Conservation (phyloP, 2,329 filamentous ascomycete species). For the Diaporthe destruens region DNA sequence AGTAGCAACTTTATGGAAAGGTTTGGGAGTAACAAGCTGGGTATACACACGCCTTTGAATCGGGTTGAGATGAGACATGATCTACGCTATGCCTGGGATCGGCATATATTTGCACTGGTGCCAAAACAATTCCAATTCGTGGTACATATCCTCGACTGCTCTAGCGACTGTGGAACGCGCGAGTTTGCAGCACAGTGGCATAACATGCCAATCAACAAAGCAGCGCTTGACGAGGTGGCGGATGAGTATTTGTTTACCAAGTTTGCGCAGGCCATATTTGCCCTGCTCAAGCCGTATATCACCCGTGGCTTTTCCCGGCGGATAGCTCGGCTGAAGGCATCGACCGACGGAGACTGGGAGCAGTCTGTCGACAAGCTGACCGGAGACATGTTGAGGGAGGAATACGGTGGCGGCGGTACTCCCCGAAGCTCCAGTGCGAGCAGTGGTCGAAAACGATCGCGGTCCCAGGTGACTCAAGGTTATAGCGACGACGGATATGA, state of each 20-base stretch:
- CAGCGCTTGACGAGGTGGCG: not conserved
- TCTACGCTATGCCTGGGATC: not conserved
- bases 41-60: too few relatives aligned
- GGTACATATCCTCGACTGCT: not conserved
- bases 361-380: not conserved
- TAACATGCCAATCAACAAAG: too few relatives aligned
- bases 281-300: not conserved
- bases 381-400: not conserved
- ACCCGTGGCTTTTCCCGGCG: not conserved
- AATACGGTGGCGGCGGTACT: not conserved
- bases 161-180: not conserved
- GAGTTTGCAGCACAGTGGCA: not conserved
- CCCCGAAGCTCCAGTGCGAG: not conserved
- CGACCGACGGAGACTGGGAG: not conserved
- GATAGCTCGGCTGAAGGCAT: not conserved
- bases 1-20: too few relatives aligned
- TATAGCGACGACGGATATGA: not conserved
- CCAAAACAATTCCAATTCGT: not conserved
- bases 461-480: not conserved
- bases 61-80: not conserved
- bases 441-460: not conserved
- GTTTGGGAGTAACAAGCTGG: too few relatives aligned
- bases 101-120: not conserved
- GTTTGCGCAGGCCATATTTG: not conserved
- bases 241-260: not conserved